Evolutionary conservation across 2,329 filamentous ascomycete species (phyloP).

Genomic region (Penicillium sp.): DNA sequence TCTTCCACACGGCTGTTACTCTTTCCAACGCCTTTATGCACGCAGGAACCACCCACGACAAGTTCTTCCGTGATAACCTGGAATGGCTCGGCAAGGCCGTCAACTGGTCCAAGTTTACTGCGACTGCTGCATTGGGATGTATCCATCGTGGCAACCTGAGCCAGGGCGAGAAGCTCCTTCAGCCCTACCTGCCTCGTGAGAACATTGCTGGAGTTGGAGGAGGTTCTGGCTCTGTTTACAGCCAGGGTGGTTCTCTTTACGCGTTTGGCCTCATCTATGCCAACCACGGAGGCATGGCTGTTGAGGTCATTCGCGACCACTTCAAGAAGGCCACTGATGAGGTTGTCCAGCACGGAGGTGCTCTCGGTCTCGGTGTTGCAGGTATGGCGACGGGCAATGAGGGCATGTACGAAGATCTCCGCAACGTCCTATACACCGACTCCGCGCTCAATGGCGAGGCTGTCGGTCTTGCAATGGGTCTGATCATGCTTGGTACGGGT

Average conservation of each 20-base stretch:
- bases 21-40: constrained; percentile 99
- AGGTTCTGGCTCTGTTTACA: constrained; percentile 84
- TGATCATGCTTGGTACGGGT: constrained; percentile 98
- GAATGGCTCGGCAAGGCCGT: constrained; percentile 98
- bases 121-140: constrained; percentile 91
- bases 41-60: constrained; percentile 95
- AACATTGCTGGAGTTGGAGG: constrained; percentile 63
- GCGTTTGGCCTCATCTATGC: constrained; percentile 95
- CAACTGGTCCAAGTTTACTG: constrained; percentile 99
- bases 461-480: constrained; percentile 91
- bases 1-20: constrained; percentile 96
- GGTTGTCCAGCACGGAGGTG: constrained; percentile 95
- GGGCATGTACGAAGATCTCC: constrained; percentile 87
- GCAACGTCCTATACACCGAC: constrained; percentile 84
- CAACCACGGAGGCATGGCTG: constrained; percentile 89
- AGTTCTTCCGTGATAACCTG: constrained; percentile 96
- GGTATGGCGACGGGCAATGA: constrained; percentile 95
- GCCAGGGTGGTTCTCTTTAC: constrained; percentile 92
- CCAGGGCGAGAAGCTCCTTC: constrained; percentile 88
- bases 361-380: constrained; percentile 90
- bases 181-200: constrained; percentile 86
- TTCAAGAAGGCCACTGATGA: constrained; percentile 61
- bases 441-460: constrained; percentile 97
- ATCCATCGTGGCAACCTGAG: constrained; percentile 95
- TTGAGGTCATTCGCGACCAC: constrained; percentile 49